Percentiles rank a stretch among this genome's conserved stretches.
Conservation (phyloP, 768 basidiomycete genomes). For the Amanita muscaria region DNA sequence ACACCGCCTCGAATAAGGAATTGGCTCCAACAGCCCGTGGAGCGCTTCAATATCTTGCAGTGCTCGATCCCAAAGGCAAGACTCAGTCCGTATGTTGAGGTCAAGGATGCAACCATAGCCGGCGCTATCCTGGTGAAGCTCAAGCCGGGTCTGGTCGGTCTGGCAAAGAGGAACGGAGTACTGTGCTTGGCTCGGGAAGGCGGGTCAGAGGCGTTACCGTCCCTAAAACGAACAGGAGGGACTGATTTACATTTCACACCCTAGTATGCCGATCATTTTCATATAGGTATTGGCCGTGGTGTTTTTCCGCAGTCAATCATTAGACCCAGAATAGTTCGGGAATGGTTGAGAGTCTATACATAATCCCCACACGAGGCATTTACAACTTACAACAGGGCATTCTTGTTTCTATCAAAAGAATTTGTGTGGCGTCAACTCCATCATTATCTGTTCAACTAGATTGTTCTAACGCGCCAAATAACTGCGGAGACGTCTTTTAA, state of each 20-base stretch:
- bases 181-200: slow-evolving; percentile 68
- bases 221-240: slow-evolving; percentile 75
- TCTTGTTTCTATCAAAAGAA: too few species aligned
- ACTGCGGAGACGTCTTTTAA: too few species aligned
- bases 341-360: too few species aligned
- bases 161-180: slow-evolving; percentile 41
- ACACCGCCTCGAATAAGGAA: slow-evolving; percentile 62
- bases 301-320: slow-evolving; percentile 80
- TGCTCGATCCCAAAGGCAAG: slow-evolving; percentile 76
- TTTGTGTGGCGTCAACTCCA: too few species aligned
- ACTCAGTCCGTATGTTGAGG: slow-evolving; percentile 78
- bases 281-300: slow-evolving; percentile 28
- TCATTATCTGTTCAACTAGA: too few species aligned
- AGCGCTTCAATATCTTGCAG: slow-evolving; percentile 66
- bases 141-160: slow-evolving; percentile 11
- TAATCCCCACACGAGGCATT: too few species aligned
- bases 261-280: background rate
- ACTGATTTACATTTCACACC: slow-evolving; percentile 43
- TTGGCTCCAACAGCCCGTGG: slow-evolving; percentile 67
- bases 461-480: too few species aligned
- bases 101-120: slow-evolving; percentile 50
- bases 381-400: too few species aligned
- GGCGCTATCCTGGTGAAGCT: slow-evolving; percentile 56
- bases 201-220: slow-evolving; percentile 79
- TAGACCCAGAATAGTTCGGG: too few species aligned